Base-by-base conservation (phyloP, 2,329 filamentous ascomycete species). In the Ophiostoma sp. region DNA sequence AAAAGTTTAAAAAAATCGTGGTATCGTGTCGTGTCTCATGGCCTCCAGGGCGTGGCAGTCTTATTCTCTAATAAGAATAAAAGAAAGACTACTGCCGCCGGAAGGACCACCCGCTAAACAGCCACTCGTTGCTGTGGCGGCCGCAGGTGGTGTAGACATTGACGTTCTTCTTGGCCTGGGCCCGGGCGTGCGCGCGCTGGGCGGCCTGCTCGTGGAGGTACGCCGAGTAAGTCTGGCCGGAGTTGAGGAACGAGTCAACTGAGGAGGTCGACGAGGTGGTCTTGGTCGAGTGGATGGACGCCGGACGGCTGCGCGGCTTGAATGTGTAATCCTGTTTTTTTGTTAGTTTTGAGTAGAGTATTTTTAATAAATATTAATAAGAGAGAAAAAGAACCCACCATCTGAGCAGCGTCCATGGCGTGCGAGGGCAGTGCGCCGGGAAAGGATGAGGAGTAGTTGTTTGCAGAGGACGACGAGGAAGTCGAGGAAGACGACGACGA, bases 71-170 rank as follows among this genome's bases (percentile, higher is more conserved):
- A 31, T 31, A 31, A 31, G 3, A 31, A 3, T 1, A 31, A 31
- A 31, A 31, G 8, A 11, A 39, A 11, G 41, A 44, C 41, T 48
- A 48, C 27, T 60, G 44, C 57, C 71, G 73, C 4, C 69, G 71
- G 48, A 74, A 74, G 4, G 73, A 36, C 74, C 74, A 75, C 68
- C 74, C 74, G 69, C 72, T 74, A 35, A 75, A 75, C 1, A 75
- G 74, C 74, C 74, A 75, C 68, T 75, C 72, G 52, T 73, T 73
- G 60, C 72, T 72, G 72, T 75, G 74, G 20, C 74, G 73, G 66
- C 74, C 74, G 17, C 74, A 75, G 23, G 73, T 74, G 4, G 74
- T 74, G 72, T 75, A 72, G 71, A 75, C 74, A 66, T 75, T 75
- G 72, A 73, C 72, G 52, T 74, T 71, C 44, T 70, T 72, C 71